Evolutionary conservation across 2,329 filamentous ascomycete genomes (phyloP).

Genomic region (Verticillium dahliae): DNA sequence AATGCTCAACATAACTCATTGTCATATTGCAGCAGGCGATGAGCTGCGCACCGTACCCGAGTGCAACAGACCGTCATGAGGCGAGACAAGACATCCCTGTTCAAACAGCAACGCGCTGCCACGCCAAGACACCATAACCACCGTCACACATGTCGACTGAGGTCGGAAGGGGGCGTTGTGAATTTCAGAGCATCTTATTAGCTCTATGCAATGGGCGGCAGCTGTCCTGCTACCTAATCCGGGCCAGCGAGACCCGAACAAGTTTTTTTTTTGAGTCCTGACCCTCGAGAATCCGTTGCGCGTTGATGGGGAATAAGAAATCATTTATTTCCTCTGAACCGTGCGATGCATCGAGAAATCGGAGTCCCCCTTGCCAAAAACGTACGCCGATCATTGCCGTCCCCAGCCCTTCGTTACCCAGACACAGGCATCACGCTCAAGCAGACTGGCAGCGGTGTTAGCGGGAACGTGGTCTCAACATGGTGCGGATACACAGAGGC

Average conservation of each 20-base stretch:
- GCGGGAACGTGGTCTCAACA: neutral
- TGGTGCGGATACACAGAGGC: no score
- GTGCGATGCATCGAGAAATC: slow-evolving; percentile 6
- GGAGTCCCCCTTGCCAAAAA: slow-evolving; percentile 5
- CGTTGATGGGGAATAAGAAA: slow-evolving; percentile 5
- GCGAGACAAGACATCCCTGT: neutral
- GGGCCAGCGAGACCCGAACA: slow-evolving; percentile 1
- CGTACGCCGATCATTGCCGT: slow-evolving; percentile 4
- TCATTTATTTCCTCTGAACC: slow-evolving; percentile 4
- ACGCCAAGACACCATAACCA: neutral
- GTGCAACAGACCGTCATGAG: no score
- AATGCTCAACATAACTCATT: no score
- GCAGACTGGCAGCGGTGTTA: neutral
- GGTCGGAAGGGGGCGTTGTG: neutral
- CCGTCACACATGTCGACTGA: neutral
- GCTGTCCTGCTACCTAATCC: neutral
- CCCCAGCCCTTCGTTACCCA: neutral
- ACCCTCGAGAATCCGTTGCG: slow-evolving; percentile 5
- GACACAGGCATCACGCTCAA: neutral
- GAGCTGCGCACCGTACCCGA: no score
- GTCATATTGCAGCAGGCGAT: no score
- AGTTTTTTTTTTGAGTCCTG: slow-evolving; percentile 1
- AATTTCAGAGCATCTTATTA: slow-evolving; percentile 5
- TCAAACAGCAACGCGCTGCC: neutral
- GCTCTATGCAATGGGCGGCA: slow-evolving; percentile 4